These are phyloP conservation scores for Gomphus bonarii DNA, from an alignment of 1,284 basidiomycete genomes.

Conservation along the genomic window DNA sequence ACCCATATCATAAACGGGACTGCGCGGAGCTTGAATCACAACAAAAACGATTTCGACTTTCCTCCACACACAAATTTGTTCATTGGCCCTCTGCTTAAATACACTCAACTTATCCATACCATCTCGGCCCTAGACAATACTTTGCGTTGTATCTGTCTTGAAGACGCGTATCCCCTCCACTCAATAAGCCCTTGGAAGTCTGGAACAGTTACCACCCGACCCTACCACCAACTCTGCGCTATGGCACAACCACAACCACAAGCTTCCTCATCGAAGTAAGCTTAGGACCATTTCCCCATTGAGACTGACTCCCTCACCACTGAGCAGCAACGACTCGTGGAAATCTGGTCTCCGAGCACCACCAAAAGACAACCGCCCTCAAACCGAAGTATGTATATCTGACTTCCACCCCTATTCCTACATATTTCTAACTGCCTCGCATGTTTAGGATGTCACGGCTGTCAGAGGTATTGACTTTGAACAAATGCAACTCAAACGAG, in stretches of 20 bases:
- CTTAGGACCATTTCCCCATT: background rate
- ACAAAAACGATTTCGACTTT: background rate
- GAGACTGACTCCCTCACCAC: background rate
- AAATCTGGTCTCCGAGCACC: slow-evolving; percentile 73
- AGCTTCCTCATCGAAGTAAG: slow-evolving; percentile 11
- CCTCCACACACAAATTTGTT: background rate
- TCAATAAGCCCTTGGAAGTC: background rate
- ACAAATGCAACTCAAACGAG: slow-evolving; percentile 70
- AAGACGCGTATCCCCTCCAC: background rate
- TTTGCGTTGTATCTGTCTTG: background rate
- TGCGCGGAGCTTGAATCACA: slow-evolving; percentile 5
- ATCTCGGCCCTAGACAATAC: background rate
- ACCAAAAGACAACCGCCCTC: slow-evolving; percentile 84
- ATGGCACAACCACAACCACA: slow-evolving; percentile 9
- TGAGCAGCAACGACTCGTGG: slow-evolving; percentile 32
- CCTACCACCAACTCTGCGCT: background rate
- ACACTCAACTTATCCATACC: background rate
- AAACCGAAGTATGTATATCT: slow-evolving; percentile 56
- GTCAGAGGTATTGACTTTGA: slow-evolving; percentile 92
- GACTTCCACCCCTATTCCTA: slow-evolving; percentile 3
- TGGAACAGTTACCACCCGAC: background rate
- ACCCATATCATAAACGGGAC: background rate
- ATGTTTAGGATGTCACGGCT: slow-evolving; percentile 66
- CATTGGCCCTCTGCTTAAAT: background rate
- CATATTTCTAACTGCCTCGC: background rate